Conservation (phyloP, 352 stramenopile species). For the Globisporangium heterothallicum region DNA sequence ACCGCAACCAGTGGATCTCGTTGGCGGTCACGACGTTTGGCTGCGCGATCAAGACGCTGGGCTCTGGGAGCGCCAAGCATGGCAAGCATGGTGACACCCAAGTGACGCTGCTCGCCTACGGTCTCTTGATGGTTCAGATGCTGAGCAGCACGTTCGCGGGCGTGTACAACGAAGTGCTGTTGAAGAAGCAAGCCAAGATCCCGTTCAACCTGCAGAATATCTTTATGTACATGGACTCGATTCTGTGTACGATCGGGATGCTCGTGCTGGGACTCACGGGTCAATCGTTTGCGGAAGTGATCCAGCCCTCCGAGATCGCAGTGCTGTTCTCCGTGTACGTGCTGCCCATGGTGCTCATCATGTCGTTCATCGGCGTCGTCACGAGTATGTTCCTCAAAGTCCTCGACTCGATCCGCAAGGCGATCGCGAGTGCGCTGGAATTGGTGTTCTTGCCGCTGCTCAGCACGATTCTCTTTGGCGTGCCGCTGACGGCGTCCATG, state of each 20-base stretch:
- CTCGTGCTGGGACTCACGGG: constrained; percentile 63
- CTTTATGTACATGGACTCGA: constrained; percentile 84
- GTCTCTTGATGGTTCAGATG: constrained; percentile 62
- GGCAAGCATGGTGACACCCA: neutral
- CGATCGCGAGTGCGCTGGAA: constrained; percentile 71
- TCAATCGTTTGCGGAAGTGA: constrained; percentile 53
- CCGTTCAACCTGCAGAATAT: constrained; percentile 77
- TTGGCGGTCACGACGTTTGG: constrained; percentile 62
- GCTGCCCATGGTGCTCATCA: constrained; percentile 79
- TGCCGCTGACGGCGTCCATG: constrained; percentile 50
- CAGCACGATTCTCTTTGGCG: constrained; percentile 53
- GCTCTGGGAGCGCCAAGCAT: constrained; percentile 9
- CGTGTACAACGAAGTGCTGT: constrained; percentile 80
- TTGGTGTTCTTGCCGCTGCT: constrained; percentile 68
- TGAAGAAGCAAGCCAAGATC: constrained; percentile 72
- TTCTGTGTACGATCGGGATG: constrained; percentile 61
- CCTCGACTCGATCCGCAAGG: constrained; percentile 76
- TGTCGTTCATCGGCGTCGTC: constrained; percentile 75
- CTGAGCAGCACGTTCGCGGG: constrained; percentile 77
- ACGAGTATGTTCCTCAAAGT: constrained; percentile 79
- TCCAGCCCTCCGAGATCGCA: constrained; percentile 37
- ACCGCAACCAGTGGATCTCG: constrained; percentile 75
- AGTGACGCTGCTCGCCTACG: constrained; percentile 47
- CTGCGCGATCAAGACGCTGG: constrained; percentile 75
- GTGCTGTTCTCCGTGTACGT: constrained; percentile 73